Percentiles rank a stretch among this genome's conserved stretches.
These are phyloP conservation scores for Mycena floridula DNA, from an alignment of 768 basidiomycete species.

Conservation along the genomic window DNA sequence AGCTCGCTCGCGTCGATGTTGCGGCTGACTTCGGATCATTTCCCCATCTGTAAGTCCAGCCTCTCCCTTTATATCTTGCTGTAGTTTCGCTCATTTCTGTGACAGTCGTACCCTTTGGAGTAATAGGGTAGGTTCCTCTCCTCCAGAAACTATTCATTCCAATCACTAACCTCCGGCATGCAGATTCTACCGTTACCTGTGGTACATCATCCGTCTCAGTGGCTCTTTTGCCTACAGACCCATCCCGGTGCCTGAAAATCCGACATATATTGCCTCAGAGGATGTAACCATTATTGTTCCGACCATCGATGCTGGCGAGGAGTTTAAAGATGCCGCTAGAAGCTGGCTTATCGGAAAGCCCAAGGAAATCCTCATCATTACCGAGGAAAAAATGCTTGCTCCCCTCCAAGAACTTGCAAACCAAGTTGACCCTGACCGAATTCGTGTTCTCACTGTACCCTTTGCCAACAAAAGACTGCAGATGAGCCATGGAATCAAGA, in stretches of 20 bases:
- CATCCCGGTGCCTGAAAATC: constrained; percentile 85
- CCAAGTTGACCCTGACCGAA: constrained; percentile 76
- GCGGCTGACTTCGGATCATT: too few species aligned
- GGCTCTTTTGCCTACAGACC: too few species aligned
- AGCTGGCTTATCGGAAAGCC: constrained; percentile 91
- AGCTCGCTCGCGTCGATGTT: too few species aligned
- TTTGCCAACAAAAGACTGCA: constrained; percentile 92
- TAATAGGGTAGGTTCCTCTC: too few species aligned
- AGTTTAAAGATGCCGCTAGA: constrained; percentile 81
- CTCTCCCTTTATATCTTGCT: too few species aligned
- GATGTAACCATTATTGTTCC: constrained; percentile 97
- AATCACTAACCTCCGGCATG: too few species aligned
- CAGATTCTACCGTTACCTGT: constrained; percentile 91
- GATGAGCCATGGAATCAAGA: constrained; percentile 90
- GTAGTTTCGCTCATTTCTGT: too few species aligned
- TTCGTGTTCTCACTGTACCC: constrained; percentile 84
- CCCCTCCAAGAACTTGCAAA: constrained; percentile 87
- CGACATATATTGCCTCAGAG: constrained; percentile 83
- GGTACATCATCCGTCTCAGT: constrained; percentile 83
- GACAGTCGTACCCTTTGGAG: too few species aligned
- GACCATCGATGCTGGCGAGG: constrained; percentile 95
- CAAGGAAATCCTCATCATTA: constrained; percentile 67
- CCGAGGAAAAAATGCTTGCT: constrained; percentile 88
- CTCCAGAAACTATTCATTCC: too few species aligned
- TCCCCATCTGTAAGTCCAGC: too few species aligned